Conservation (phyloP, 1,139 yeast genomes). For the Petasospora rhodanensis region DNA sequence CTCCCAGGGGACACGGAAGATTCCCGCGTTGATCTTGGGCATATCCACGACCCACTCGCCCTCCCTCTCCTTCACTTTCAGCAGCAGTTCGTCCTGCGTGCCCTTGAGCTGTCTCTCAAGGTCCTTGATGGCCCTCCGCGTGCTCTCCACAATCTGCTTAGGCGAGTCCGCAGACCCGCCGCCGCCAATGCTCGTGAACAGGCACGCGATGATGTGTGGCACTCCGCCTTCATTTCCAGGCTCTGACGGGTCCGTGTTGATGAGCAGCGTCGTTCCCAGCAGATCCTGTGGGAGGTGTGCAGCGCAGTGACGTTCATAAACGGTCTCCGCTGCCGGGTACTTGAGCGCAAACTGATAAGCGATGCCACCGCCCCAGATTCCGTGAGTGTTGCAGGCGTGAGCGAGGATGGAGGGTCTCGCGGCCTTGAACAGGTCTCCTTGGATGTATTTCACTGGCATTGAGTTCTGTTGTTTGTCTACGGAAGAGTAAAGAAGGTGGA, state of each 20-base stretch:
- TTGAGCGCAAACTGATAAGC: slow-evolving; percentile 47
- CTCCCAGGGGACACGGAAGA: slow-evolving; percentile 77
- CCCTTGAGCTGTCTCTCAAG: slow-evolving; percentile 36
- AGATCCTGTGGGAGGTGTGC: slow-evolving; percentile 28
- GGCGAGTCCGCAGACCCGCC: slow-evolving; percentile 36
- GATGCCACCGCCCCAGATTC: slow-evolving; percentile 84
- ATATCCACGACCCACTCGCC: slow-evolving; percentile 29
- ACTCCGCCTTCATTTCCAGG: slow-evolving; percentile 29
- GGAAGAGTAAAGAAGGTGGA: too few species aligned
- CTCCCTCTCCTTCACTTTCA: background rate
- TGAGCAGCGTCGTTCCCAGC: slow-evolving; percentile 51
- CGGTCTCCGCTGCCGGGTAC: slow-evolving; percentile 48
- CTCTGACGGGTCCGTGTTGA: slow-evolving; percentile 34
- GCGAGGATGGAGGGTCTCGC: slow-evolving; percentile 34
- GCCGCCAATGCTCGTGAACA: slow-evolving; percentile 54
- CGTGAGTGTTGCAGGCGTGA: slow-evolving; percentile 70
- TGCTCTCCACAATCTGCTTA: slow-evolving; percentile 42
- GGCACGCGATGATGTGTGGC: slow-evolving; percentile 48
- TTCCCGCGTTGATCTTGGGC: slow-evolving; percentile 80
- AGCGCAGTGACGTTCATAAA: slow-evolving; percentile 46
- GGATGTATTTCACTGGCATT: slow-evolving; percentile 31
- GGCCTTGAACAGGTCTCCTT: slow-evolving; percentile 30
- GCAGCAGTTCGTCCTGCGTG: slow-evolving; percentile 5
- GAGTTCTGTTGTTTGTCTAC: too few species aligned
- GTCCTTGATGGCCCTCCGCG: slow-evolving; percentile 44